Evolutionary conservation across 169 alveolate genomes (phyloP), one percentile per base, ranked within the genome.

Genomic region (Plasmodium yoelii): DNA sequence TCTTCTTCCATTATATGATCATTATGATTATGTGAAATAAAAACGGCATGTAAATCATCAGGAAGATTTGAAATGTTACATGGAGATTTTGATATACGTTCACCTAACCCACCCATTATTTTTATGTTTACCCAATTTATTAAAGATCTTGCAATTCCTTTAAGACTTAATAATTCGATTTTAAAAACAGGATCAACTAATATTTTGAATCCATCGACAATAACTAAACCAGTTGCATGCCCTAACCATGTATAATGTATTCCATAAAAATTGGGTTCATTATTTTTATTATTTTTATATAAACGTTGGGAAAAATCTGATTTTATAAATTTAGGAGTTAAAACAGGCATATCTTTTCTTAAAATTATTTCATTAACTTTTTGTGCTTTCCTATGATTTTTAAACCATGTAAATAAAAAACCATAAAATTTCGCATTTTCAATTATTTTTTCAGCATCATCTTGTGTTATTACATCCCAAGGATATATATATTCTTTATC

Each of bases 401-500:
- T 77, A 77, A 77, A 77, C 88, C 88, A 77, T 0, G 88, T 77
- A 24, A 63, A 63, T 28, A 77, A 64, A n/a, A 77, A 77, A 1
- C 69, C 88, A 18, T 49, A 77, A 77, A 77, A 77, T 26, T 53
- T 46, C 2, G 88, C 88, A 64, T 77, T 77, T 53, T 77, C 88
- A 63, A 77, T 63, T 9, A 77, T 77, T 47, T 47, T 63, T 18
- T 63, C 67, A 1, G 65, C 88, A 46, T 77, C 88, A 13, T 77
- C 88, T 22, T 77, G 88, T 0, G 88, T 77, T 19, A 77, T 77
- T 1, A 64, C 67, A 64, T 77, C 88, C 88, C 88, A 77, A 1
- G 88, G 88, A 68, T 77, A 77, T 28, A 77, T 77, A 64, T 77
- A 77, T 69, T 77, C 88, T 44, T 77, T 77, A 15, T 77, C 88